These are phyloP conservation scores for Lepidium didymum DNA, from an alignment of 345 rosid genomes.

Conservation along the genomic window DNA sequence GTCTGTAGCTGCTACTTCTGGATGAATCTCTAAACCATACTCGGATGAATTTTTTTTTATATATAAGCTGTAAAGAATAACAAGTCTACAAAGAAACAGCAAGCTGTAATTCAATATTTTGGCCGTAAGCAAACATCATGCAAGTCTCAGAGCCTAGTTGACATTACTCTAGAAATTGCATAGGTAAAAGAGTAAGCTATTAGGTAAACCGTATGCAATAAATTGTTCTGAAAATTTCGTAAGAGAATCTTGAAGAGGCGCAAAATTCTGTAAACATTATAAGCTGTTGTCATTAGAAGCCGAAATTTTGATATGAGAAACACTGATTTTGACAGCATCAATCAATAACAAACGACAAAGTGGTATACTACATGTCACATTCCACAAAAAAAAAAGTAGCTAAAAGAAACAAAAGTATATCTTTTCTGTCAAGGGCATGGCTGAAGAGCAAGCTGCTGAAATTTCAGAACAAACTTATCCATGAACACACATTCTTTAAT, in stretches of 20 bases:
- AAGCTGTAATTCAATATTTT: too few species aligned
- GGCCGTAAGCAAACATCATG: neutral
- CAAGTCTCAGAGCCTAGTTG: neutral
- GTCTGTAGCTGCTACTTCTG: neutral
- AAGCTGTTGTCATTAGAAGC: neutral
- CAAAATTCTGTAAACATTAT: neutral
- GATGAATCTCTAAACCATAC: constrained; percentile 21
- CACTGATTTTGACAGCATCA: neutral
- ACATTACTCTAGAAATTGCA: neutral
- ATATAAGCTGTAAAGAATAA: too few species aligned
- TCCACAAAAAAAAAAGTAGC: neutral
- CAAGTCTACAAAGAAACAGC: too few species aligned
- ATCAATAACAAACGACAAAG: neutral
- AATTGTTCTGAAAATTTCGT: neutral
- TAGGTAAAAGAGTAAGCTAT: too few species aligned
- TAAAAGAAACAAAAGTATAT: too few species aligned
- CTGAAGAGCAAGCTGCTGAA: neutral
- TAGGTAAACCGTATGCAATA: neutral
- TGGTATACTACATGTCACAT: neutral
- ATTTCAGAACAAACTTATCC: constrained; percentile 8
- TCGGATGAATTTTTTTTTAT: neutral
- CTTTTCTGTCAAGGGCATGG: neutral
- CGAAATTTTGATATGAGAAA: neutral
- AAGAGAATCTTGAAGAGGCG: neutral
- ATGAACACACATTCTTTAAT: constrained; percentile 11